phyloP scores from a whole-genome alignment of 225 moss, liverwort and hornwort genomes.

The Ulota crispa region DNA sequence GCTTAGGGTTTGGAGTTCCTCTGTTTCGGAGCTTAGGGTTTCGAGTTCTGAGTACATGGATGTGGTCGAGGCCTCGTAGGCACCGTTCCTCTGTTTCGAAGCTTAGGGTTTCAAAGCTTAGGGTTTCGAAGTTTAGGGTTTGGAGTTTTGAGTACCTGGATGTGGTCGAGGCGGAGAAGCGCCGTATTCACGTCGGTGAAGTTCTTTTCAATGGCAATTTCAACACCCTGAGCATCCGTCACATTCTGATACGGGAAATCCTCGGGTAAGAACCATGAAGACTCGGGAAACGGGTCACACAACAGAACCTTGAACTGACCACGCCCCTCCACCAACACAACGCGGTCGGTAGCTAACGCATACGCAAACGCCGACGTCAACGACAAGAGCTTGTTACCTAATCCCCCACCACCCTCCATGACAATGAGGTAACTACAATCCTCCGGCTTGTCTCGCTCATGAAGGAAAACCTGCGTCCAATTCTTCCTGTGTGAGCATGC shows the following conservation, averaged over 20 bases:
- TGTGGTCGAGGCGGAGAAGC: constrained; percentile 44
- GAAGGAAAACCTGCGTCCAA: constrained; percentile 52
- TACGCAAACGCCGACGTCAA: constrained; percentile 58
- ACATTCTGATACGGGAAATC: constrained; percentile 38
- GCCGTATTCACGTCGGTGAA: constrained; percentile 37
- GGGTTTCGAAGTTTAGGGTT: background rate
- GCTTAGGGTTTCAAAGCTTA: background rate
- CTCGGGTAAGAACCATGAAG: constrained; percentile 56
- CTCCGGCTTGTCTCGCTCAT: constrained; percentile 26
- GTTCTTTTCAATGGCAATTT: constrained; percentile 32
- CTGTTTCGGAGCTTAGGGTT: too few relatives aligned
- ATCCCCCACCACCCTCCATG: constrained; percentile 36
- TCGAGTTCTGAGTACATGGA: too few relatives aligned
- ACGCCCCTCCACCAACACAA: constrained; percentile 53
- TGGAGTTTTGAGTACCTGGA: constrained; percentile 32
- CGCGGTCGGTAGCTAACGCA: constrained; percentile 54
- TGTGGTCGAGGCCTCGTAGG: too few relatives aligned
- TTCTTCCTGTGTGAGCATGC: constrained; percentile 50
- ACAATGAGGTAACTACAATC: constrained; percentile 53
- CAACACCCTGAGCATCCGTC: constrained; percentile 9
- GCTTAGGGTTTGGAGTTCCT: too few relatives aligned
- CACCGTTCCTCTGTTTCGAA: background rate
- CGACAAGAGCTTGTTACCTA: constrained; percentile 59
- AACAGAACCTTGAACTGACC: constrained; percentile 37
- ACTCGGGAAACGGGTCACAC: constrained; percentile 56